Evolutionary conservation across 768 basidiomycete species (phyloP).

Genomic region (Trametes maxima): DNA sequence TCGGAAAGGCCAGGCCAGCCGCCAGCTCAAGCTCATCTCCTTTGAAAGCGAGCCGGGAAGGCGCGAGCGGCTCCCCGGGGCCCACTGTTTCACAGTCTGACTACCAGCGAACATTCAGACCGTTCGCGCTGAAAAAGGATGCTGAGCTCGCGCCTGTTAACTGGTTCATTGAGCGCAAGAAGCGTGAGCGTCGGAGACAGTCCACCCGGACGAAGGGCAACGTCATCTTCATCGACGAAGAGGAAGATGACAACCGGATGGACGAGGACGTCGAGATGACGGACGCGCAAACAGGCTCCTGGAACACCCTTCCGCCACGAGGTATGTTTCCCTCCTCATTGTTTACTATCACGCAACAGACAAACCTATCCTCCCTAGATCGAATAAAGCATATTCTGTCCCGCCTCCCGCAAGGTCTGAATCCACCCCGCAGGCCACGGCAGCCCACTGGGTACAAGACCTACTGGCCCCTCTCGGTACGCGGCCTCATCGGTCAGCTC

Average conservation of each 20-base stretch:
- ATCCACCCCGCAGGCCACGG: conserved; percentile 35
- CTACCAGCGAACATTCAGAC: conserved; percentile 75
- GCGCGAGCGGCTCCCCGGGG: conserved; percentile 27
- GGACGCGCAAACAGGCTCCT: conserved; percentile 20
- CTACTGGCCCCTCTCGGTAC: conserved; percentile 41
- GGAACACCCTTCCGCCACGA: conserved; percentile 38
- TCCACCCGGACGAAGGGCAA: conserved; percentile 37
- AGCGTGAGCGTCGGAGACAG: conserved; percentile 23
- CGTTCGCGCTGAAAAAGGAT: conserved; percentile 79
- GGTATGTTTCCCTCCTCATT: conserved; percentile 35
- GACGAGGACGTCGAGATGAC: conserved; percentile 30
- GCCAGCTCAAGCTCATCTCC: conserved; percentile 27
- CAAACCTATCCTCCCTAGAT: conserved; percentile 14
- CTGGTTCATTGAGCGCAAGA: conserved; percentile 53
- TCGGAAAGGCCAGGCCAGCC: conserved; percentile 57
- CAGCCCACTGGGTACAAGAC: conserved; percentile 32
- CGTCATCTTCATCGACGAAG: conserved; percentile 65
- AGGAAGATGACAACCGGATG: conserved; percentile 24
- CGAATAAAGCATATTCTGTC: conserved; percentile 26
- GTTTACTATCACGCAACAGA: background rate
- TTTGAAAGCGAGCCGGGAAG: conserved; percentile 25
- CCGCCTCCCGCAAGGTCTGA: conserved; percentile 21
- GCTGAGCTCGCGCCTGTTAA: conserved; percentile 72
- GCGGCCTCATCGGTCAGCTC: conserved; percentile 59
- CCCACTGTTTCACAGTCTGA: conserved; percentile 53